Evolutionary conservation across 768 basidiomycete species (phyloP).

Genomic region (Naematelia encephala): DNA sequence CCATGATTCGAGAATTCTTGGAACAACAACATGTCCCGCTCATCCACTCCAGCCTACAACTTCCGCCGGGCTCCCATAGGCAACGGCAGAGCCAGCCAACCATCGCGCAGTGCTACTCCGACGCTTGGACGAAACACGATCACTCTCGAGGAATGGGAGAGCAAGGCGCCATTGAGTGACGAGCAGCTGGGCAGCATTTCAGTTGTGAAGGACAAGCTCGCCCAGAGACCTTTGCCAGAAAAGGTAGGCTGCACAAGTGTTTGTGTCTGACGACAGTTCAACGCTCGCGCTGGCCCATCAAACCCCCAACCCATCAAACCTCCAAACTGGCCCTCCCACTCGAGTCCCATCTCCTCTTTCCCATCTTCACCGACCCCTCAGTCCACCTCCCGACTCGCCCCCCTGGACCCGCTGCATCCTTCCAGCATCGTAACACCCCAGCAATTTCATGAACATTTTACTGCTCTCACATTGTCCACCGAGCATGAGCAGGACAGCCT

Average conservation of each 20-base stretch:
- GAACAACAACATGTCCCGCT: background rate
- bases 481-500: constrained; percentile 91
- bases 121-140: constrained; percentile 10
- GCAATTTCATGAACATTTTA: constrained; percentile 96
- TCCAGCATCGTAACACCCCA: constrained; percentile 73
- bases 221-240: constrained; percentile 63
- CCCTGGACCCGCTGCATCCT: constrained; percentile 28
- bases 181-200: constrained; percentile 65
- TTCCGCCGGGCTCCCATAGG: background rate
- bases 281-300: constrained; percentile 21
- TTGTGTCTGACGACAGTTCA: background rate
- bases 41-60: background rate
- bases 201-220: constrained; percentile 62
- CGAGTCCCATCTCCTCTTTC: no score
- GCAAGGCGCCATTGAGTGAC: constrained; percentile 71
- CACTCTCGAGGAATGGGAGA: constrained; percentile 83
- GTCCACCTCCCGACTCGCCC: constrained; percentile 11
- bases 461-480: constrained; percentile 80
- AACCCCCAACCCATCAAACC: constrained; percentile 26
- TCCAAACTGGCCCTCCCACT: no score
- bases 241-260: constrained; percentile 58
- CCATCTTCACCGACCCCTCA: no score
- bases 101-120: background rate
- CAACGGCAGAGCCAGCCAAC: background rate
- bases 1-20: no score